Evolutionary conservation across 164 flowering plant genomes (phyloP).

Genomic region (Malania oleifera): DNA sequence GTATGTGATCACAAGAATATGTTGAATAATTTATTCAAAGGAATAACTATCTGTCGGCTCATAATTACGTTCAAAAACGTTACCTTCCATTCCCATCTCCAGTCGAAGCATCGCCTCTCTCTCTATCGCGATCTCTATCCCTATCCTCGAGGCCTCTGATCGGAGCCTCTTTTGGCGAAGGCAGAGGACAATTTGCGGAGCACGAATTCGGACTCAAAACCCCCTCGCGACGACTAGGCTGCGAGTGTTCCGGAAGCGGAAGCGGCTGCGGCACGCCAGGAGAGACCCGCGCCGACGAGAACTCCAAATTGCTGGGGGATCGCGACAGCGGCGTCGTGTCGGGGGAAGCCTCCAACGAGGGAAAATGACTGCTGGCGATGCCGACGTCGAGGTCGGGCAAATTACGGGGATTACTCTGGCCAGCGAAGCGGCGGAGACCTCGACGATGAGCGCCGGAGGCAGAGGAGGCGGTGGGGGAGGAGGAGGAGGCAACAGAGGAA

Average conservation of each 20-base stretch:
- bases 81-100: constrained; percentile 15
- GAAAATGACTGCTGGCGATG: background rate
- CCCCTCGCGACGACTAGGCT: constrained; percentile 5
- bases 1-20: no score
- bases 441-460: constrained; percentile 2
- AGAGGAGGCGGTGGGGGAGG: constrained; percentile 21
- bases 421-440: constrained; percentile 3
- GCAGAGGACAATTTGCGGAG: constrained; percentile 15
- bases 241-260: constrained; percentile 18
- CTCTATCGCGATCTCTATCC: constrained; percentile 13
- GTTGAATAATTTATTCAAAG: no score
- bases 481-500: constrained; percentile 10
- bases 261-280: constrained; percentile 22
- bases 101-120: background rate
- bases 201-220: no score
- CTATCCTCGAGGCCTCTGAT: constrained; percentile 8
- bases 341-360: no score
- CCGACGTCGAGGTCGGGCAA: constrained; percentile 13
- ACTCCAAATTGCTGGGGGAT: background rate
- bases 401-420: constrained; percentile 21
- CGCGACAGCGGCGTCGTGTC: background rate
- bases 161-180: constrained; percentile 26
- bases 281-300: constrained; percentile 1
- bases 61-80: background rate
- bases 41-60: no score